Evolutionary conservation across 139 green algal species (phyloP), one percentile per base, ranked within the genome.

Genomic region (Limnomonas spitsbergensis): DNA sequence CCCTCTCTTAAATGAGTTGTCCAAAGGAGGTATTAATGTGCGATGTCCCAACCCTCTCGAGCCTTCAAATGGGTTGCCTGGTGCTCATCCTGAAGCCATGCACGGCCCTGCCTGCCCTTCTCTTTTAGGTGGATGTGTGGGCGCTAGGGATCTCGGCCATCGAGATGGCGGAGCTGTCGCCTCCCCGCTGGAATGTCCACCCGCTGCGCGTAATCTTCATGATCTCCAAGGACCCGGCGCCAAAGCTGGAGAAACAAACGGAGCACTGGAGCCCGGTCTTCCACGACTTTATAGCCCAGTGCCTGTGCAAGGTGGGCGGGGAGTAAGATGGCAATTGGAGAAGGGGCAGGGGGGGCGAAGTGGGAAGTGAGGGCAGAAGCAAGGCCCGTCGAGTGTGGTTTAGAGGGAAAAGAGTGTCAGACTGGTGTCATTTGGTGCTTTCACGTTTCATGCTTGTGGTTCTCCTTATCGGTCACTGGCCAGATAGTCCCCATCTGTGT

Each of bases 191-290:
- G 91, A 81, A 86, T n/a, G 90, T 97, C 38, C 93, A 97, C 85
- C 94, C 94, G 9, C 92, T 97, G 86, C 82, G 93, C 0, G 94
- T 97, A n/a, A 96, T 98, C 77, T 97, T 98, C 89, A 92, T 95
- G 92, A 94, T 98, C 74, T 88, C 78, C n/a, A 79, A 86, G 1
- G 94, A 98, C 66, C 85, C 91, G 3, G 76, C 94, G 4, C 94
- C 94, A 0, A 76, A 78, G 29, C 87, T 97, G 70, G 47, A 82
- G 0, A 83, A 94, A 47, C 81, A 81, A 29, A 74, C 77, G 2
- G 89, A 90, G 36, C 47, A 67, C 1, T 97, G 93, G 93, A 91
- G 84, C 53, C 85, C 90, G 4, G 70, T 86, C 4, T 94, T 98
- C 77, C 86, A 93, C 38, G 92, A 97, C 84, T 97, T 98, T 80